Conservation (phyloP, 169 alveolate species). For the Eimeria acervulina region DNA sequence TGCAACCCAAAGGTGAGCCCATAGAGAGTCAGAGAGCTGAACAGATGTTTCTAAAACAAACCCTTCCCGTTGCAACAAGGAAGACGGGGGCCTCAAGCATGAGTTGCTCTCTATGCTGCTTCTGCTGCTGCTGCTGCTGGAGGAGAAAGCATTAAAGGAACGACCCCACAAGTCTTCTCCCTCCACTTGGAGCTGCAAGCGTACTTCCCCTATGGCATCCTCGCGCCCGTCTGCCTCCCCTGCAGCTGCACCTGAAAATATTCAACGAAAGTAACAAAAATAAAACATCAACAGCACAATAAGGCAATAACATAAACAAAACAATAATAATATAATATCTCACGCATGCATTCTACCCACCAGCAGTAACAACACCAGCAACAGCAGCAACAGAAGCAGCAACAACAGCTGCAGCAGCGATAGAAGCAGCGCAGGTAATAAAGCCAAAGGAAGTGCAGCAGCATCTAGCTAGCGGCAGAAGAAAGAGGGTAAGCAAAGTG, state of each 20-base stretch:
- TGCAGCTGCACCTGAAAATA: conserved; percentile 37
- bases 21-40: not conserved
- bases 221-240: conserved; percentile 76
- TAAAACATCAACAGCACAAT: not conserved
- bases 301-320: too few species aligned
- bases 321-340: not conserved
- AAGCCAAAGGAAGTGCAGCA: too few species aligned
- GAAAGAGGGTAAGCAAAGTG: too few species aligned
- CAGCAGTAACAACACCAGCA: not conserved
- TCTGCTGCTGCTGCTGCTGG: not conserved
- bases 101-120: not conserved
- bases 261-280: too few species aligned
- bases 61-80: not conserved
- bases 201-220: conserved; percentile 64
- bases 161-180: conserved; percentile 18
- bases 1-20: conserved; percentile 17
- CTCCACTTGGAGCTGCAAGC: conserved; percentile 22
- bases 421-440: too few species aligned
- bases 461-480: too few species aligned
- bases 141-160: not conserved
- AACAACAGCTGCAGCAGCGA: not conserved
- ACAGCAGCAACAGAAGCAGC: not conserved
- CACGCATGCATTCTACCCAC: not conserved
- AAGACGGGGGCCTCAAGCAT: not conserved
- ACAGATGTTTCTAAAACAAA: conserved; percentile 15